A percentile compares a stretch with the other conserved stretches of the same genome.
These are phyloP conservation scores for Ramaria sp. DNA, from an alignment of 768 basidiomycete genomes.

Conservation along the genomic window DNA sequence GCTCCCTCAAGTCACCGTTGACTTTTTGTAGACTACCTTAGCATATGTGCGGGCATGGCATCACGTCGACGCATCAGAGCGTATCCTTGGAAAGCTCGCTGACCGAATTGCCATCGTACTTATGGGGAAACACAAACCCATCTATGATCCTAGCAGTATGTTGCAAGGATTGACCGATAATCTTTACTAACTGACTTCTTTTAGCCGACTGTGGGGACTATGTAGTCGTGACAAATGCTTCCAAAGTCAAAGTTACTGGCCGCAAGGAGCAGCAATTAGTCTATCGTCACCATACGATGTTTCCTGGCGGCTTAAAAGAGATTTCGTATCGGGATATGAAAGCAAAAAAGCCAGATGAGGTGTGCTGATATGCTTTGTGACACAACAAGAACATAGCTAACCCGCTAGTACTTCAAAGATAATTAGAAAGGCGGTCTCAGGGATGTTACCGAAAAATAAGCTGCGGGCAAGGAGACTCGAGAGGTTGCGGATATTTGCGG, in stretches of 20 bases:
- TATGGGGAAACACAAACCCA: conserved; percentile 99
- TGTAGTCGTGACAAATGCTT: conserved; percentile 87
- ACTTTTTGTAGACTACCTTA: conserved; percentile 67
- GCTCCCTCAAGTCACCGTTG: neutral
- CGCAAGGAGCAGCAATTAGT: conserved; percentile 79
- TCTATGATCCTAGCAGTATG: conserved; percentile 85
- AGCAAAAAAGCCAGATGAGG: conserved; percentile 81
- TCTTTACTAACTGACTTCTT: neutral
- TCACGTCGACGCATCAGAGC: conserved; percentile 82
- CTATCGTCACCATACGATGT: conserved; percentile 87
- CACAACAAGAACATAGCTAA: too few relatives aligned
- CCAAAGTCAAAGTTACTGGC: conserved; percentile 77
- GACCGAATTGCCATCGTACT: conserved; percentile 89
- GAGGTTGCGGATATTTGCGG: conserved; percentile 81
- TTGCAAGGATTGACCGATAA: conserved; percentile 3
- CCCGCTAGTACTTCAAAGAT: conserved; percentile 41
- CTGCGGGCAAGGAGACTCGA: conserved; percentile 82
- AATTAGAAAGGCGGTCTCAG: conserved; percentile 89
- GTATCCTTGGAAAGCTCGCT: conserved; percentile 90
- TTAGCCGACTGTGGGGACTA: conserved; percentile 97
- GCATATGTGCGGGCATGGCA: conserved; percentile 97
- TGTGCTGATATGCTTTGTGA: conserved; percentile 25
- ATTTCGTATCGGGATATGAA: conserved; percentile 79
- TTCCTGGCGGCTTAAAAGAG: conserved; percentile 88
- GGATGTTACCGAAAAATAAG: conserved; percentile 98